Base-by-base conservation (phyloP, 257 asterid species). In the Gentiana straminea region DNA sequence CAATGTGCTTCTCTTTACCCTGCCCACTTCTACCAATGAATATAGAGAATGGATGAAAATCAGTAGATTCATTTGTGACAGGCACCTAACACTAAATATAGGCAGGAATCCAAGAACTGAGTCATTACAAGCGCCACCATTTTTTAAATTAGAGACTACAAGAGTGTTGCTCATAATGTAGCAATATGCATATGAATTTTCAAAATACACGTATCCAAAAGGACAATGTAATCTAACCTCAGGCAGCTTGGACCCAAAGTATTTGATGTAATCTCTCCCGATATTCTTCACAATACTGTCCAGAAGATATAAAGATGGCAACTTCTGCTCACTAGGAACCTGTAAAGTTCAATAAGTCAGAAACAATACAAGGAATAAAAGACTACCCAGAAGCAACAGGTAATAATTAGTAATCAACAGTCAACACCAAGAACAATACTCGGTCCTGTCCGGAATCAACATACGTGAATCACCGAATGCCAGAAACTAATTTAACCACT, bases 211-310 rank as follows among this genome's bases (percentile, higher is more conserved):
- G 24, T 24, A 41, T 41, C 46, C 46, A 41, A 5, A 41, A 41
- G 9, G 57, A 13, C 43, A 58, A 41, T 12, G 55, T 67, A 67
- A 64, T 61, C 83, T 75, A 64, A 86, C 95, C 95, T 86, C 95
- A 1, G 91, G 94, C 65, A 88, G 70, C 75, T 73, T 84, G 64
- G 86, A 51, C 39, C 88, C 88, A 45, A 84, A 84, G 73, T 66
- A 71, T 68, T 79, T 88, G 54, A 88, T 84, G 82, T 91, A 91
- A 79, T 91, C 96, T 79, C 82, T 71, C 75, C 96, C 96, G 62
- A 91, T 84, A 71, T 87, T 91, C 86, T 91, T 91, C 86, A 91
- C 98, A 60, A 87, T 84, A 72, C 95, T 91, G 85, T 91, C 98
- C 72, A 91, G 69, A 52, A 91, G 82, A 71, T 91, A 91, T 46